These are phyloP conservation scores for Tetrapisispora phaffii DNA, from an alignment of 805 yeast species.

Conservation along the genomic window DNA sequence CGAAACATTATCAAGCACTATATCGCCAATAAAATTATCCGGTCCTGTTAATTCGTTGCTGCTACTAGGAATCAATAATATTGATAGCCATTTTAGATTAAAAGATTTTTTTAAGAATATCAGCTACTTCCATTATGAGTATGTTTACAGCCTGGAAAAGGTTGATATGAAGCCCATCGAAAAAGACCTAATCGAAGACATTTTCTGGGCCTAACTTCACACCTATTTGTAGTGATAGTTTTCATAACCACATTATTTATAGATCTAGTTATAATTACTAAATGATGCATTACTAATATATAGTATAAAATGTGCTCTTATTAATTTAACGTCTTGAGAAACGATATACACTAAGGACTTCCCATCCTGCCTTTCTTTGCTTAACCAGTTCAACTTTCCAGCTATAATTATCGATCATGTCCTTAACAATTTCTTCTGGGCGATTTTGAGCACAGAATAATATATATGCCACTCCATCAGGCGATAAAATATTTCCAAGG, in stretches of 20 bases:
- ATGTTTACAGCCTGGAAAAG: slow-evolving; percentile 43
- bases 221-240: background rate
- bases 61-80: slow-evolving; percentile 15
- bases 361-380: slow-evolving; percentile 90
- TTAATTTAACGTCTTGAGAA: slow-evolving; percentile 30
- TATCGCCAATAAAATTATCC: background rate
- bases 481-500: slow-evolving; percentile 44
- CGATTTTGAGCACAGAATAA: slow-evolving; percentile 86
- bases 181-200: slow-evolving; percentile 50
- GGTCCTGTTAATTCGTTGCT: slow-evolving; percentile 1
- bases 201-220: slow-evolving; percentile 28
- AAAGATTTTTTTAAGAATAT: slow-evolving; percentile 15
- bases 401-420: slow-evolving; percentile 31
- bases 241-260: background rate
- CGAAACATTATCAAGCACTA: background rate
- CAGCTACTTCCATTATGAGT: slow-evolving; percentile 24
- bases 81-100: slow-evolving; percentile 13
- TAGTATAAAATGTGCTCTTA: background rate
- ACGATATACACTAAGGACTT: slow-evolving; percentile 66
- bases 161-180: slow-evolving; percentile 40
- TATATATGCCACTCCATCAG: slow-evolving; percentile 70
- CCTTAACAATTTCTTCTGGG: slow-evolving; percentile 49
- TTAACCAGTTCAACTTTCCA: slow-evolving; percentile 52
- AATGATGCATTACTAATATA: background rate
- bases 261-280: slow-evolving; percentile 1